Percentiles rank a stretch among this genome's conserved stretches.
Evolutionary conservation across 2,329 filamentous ascomycete genomes (phyloP).

Genomic region (Botryotinia calthae): DNA sequence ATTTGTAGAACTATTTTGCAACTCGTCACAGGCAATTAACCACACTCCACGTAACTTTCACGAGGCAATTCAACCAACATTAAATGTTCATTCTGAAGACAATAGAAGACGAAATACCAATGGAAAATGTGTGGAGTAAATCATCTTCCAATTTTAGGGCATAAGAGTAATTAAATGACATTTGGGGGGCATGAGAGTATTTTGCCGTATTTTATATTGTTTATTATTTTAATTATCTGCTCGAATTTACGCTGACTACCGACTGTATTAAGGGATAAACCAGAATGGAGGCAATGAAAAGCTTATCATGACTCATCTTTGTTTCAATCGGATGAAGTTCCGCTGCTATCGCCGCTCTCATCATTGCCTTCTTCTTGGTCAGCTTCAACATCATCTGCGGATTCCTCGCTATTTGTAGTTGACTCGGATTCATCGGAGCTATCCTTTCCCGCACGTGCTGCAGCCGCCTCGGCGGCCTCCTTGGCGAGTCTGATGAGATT

Average conservation of each 20-base stretch:
- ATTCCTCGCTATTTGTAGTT: not conserved
- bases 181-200: too few relatives aligned
- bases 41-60: not conserved
- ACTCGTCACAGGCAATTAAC: not conserved
- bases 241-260: not conserved
- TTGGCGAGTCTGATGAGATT: not conserved
- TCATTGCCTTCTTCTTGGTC: not conserved
- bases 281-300: not conserved
- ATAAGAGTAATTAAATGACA: too few relatives aligned
- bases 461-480: not conserved
- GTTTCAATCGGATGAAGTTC: not conserved
- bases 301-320: not conserved
- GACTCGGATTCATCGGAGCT: not conserved
- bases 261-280: not conserved
- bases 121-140: not conserved
- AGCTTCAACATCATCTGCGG: not conserved
- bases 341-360: not conserved
- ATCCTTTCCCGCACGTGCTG: not conserved
- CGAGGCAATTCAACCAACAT: not conserved
- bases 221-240: not conserved
- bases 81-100: not conserved
- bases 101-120: not conserved
- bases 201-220: too few relatives aligned
- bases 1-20: not conserved
- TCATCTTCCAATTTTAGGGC: too few relatives aligned